Evolutionary conservation across 768 basidiomycete species (phyloP).

Genomic region (Trametes villosa): DNA sequence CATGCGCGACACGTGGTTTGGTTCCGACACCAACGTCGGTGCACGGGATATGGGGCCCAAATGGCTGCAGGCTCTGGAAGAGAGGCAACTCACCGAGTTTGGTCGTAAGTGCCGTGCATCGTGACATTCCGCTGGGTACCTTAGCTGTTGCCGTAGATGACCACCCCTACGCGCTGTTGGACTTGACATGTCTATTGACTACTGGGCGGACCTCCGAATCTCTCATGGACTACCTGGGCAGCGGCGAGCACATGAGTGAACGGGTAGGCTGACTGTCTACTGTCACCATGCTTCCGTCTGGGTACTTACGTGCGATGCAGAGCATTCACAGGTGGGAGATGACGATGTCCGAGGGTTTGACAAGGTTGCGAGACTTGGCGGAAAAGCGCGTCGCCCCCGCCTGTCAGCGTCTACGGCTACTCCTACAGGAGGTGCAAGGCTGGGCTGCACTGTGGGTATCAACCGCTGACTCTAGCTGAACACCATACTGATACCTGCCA

Average conservation of each 20-base stretch:
- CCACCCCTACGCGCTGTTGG: slow-evolving; percentile 65
- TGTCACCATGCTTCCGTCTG: not conserved
- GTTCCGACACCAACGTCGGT: slow-evolving; percentile 64
- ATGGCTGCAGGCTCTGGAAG: slow-evolving; percentile 71
- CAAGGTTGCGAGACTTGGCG: slow-evolving; percentile 73
- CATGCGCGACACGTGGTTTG: slow-evolving; percentile 75
- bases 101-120: slow-evolving; percentile 48
- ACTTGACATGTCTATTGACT: slow-evolving; percentile 70
- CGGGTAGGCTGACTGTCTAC: slow-evolving; percentile 51
- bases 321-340: slow-evolving; percentile 84
- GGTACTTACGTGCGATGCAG: slow-evolving; percentile 42
- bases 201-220: slow-evolving; percentile 76
- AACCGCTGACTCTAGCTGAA: slow-evolving; percentile 12
- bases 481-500: slow-evolving; percentile 18
- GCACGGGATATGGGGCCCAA: slow-evolving; percentile 74
- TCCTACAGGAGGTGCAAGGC: slow-evolving; percentile 78
- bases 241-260: slow-evolving; percentile 81
- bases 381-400: slow-evolving; percentile 74
- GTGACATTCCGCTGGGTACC: slow-evolving; percentile 15
- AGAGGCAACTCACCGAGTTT: slow-evolving; percentile 66
- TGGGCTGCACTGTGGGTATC: slow-evolving; percentile 72
- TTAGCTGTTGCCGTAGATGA: slow-evolving; percentile 46
- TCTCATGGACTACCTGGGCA: slow-evolving; percentile 74
- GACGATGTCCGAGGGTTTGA: slow-evolving; percentile 68
- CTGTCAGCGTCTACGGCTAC: slow-evolving; percentile 73